phyloP scores from a whole-genome alignment of 441 rosid genomes.

The Populus tomentosa region DNA sequence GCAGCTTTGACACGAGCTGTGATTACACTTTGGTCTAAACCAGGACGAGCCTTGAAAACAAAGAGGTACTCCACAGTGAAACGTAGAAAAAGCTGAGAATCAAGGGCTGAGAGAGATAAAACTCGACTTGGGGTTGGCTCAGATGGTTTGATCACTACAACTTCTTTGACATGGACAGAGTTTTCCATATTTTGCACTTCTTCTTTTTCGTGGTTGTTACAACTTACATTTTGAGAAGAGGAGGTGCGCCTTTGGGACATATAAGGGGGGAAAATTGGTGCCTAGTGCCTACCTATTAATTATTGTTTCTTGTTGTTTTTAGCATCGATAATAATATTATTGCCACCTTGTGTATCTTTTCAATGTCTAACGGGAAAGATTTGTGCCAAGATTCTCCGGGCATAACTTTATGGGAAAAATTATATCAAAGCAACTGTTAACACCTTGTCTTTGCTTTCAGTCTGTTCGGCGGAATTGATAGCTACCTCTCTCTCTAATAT shows the following conservation, averaged over 20 bases:
- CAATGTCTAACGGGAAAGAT: slow-evolving; percentile 47
- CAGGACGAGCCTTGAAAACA: slow-evolving; percentile 37
- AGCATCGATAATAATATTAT: neutral
- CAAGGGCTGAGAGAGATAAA: slow-evolving; percentile 70
- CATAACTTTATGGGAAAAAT: slow-evolving; percentile 55
- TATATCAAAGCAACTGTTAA: slow-evolving; percentile 36
- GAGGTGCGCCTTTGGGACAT: neutral
- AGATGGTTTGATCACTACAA: slow-evolving; percentile 46
- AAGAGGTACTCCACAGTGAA: slow-evolving; percentile 75
- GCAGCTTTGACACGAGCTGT: slow-evolving; percentile 48
- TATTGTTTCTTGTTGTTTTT: neutral
- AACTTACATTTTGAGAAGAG: slow-evolving; percentile 25
- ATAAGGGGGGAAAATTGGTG: slow-evolving; percentile 12
- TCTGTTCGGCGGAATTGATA: slow-evolving; percentile 31
- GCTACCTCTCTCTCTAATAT: slow-evolving; percentile 9
- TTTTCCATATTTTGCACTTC: slow-evolving; percentile 35
- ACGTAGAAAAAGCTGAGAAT: slow-evolving; percentile 83
- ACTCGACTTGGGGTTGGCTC: slow-evolving; percentile 52
- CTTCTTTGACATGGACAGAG: slow-evolving; percentile 49
- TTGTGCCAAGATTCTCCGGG: slow-evolving; percentile 71
- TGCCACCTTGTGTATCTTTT: neutral
- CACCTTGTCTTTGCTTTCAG: slow-evolving; percentile 54
- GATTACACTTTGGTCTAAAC: slow-evolving; percentile 26
- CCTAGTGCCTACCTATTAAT: slow-evolving; percentile 56
- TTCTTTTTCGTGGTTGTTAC: slow-evolving; percentile 21